phyloP scores from a whole-genome alignment of 1,284 basidiomycete genomes.

The Trametes hirsuta region DNA sequence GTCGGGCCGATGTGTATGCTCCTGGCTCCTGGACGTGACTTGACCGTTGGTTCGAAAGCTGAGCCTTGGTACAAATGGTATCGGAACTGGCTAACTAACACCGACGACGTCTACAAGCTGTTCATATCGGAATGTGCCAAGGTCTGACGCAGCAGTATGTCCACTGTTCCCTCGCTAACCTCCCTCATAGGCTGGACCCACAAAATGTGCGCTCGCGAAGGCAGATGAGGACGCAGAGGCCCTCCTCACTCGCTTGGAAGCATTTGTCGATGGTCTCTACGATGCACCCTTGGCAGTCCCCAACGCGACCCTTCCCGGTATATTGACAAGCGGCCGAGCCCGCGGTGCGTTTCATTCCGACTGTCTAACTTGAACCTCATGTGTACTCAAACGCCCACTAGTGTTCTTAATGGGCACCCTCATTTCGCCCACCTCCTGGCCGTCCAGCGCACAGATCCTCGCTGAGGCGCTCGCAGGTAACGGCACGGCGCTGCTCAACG shows the following conservation, averaged over 20 bases:
- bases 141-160: constrained; percentile 21
- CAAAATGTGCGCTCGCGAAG: constrained; percentile 34
- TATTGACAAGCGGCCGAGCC: constrained; percentile 40
- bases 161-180: not conserved
- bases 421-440: constrained; percentile 22
- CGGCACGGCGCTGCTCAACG: constrained; percentile 25
- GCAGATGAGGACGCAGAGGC: constrained; percentile 29
- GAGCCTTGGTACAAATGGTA: constrained; percentile 41
- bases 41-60: constrained; percentile 21
- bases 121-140: constrained; percentile 40
- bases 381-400: not conserved
- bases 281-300: constrained; percentile 36
- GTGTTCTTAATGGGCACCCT: constrained; percentile 27
- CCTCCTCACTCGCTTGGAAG: constrained; percentile 38
- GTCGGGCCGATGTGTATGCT: not conserved
- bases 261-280: constrained; percentile 39
- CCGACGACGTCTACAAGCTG: constrained; percentile 38
- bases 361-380: not conserved
- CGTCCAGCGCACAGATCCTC: constrained; percentile 15
- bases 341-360: constrained; percentile 26
- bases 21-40: too few species aligned
- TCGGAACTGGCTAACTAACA: constrained; percentile 33
- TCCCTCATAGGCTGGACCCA: constrained; percentile 33
- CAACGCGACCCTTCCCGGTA: constrained; percentile 33
- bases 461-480: constrained; percentile 33